phyloP scores from a whole-genome alignment of 306 rosid genomes.

The Cucurbita moschata region DNA sequence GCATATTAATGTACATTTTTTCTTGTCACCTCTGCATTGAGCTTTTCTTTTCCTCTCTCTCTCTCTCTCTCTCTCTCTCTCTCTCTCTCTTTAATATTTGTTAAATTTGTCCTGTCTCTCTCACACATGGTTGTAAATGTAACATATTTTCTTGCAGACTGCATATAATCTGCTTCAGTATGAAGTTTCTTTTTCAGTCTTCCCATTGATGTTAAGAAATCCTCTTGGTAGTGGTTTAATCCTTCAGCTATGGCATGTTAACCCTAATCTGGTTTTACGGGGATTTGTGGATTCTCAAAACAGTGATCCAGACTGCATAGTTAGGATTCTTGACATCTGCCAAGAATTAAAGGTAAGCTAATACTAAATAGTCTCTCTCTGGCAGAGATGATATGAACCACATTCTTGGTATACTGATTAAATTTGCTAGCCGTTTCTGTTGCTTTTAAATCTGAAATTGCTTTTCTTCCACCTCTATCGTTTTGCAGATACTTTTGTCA shows the following conservation, averaged over 20 bases:
- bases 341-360: constrained; percentile 69
- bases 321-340: constrained; percentile 62
- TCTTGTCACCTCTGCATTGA: neutral
- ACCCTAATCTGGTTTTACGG: constrained; percentile 56
- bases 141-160: constrained; percentile 47
- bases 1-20: constrained; percentile 43
- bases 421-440: neutral
- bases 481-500: constrained; percentile 52
- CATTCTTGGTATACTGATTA: neutral
- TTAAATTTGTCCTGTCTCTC: neutral
- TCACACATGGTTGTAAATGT: constrained; percentile 8
- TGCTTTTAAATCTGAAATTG: neutral
- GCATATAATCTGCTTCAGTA: constrained; percentile 75
- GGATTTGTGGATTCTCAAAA: constrained; percentile 59
- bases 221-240: constrained; percentile 42
- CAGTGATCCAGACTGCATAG: constrained; percentile 40
- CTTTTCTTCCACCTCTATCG: constrained; percentile 6
- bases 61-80: neutral
- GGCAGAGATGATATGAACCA: neutral
- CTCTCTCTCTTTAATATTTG: neutral
- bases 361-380: neutral
- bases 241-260: constrained; percentile 71
- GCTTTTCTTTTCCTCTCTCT: neutral
- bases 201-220: constrained; percentile 55
- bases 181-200: constrained; percentile 56